Conservation (phyloP, 306 rosid genomes). For the Purshia tridentata region DNA sequence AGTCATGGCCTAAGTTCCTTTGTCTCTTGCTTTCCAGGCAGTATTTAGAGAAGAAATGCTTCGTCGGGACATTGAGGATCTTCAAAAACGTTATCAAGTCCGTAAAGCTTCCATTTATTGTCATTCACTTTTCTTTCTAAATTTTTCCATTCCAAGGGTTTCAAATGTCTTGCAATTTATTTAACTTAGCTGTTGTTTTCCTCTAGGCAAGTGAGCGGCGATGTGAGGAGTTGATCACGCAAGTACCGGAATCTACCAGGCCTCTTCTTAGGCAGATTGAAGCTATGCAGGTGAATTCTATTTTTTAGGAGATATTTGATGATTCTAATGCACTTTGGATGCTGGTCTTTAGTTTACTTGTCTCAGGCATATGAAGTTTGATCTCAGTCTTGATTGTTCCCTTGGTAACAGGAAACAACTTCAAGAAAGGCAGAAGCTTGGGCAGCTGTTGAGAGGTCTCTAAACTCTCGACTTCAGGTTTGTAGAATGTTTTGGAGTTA, state of each 20-base stretch:
- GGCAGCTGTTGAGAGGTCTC: slow-evolving; percentile 95
- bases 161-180: slow-evolving; percentile 24
- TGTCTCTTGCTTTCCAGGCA: slow-evolving; percentile 50
- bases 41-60: slow-evolving; percentile 92
- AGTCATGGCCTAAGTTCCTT: slow-evolving; percentile 14
- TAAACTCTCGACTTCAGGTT: slow-evolving; percentile 94
- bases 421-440: slow-evolving; percentile 93
- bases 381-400: slow-evolving; percentile 32
- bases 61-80: slow-evolving; percentile 88
- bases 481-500: slow-evolving; percentile 22
- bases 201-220: slow-evolving; percentile 96
- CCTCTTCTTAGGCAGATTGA: slow-evolving; percentile 98
- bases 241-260: slow-evolving; percentile 98
- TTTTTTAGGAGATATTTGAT: slow-evolving; percentile 16
- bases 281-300: slow-evolving; percentile 83
- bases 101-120: slow-evolving; percentile 24
- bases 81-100: slow-evolving; percentile 95
- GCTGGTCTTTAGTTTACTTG: slow-evolving; percentile 21
- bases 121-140: slow-evolving; percentile 10
- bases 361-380: slow-evolving; percentile 28
- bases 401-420: slow-evolving; percentile 77
- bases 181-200: slow-evolving; percentile 31
- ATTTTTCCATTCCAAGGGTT: slow-evolving; percentile 9
- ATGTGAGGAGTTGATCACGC: slow-evolving; percentile 91
- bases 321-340: slow-evolving; percentile 7